Base-by-base conservation (phyloP, 140 eudicot genomes). In the Cichorium intybus region DNA sequence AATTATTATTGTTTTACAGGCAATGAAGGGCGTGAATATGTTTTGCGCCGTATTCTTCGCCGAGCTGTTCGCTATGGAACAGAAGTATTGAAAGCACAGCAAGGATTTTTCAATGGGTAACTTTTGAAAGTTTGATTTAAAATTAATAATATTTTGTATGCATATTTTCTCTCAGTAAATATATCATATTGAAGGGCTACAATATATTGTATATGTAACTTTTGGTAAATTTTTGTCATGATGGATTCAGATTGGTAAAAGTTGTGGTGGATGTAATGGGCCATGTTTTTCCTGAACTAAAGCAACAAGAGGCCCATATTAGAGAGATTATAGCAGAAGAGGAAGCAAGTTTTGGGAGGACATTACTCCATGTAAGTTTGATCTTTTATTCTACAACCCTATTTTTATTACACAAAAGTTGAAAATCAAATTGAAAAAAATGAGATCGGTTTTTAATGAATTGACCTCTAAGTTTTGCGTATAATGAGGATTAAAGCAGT, bases 31-130 rank as follows among this genome's bases (percentile, higher is more conserved):
- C 95, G 99, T 46, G 99, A 94, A 56, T 94, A 94, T 78, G 99
- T 94, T 56, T 68, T 94, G 23, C 78, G 97, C 34, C 95, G 99
- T 59, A 94, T 94, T 71, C 99, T 94, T 69, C 87, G 99, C 10
- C 85, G 99, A 31, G 99, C 99, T 46, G 99, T 94, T 28, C 96
- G 99, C 24, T 94, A 89, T 72, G 99, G 99, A 11, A 94, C 90
- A 27, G 97, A 94, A 82, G 97, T 94, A 53, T 71, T 94, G 46
- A 82, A 84, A 69, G 99, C 97, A 31, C 62, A 86, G 29, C 86
- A 70, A 75, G 99, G 99, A 28, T 94, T 94, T 69, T 94, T 94
- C 64, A 84, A 79, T 12, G 89, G 97, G 99, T 94, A 84, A 31
- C 37, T 56, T 15, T 61, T 23, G 12, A 20, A 27, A 53, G 20